Base-by-base conservation (phyloP, 2,329 filamentous ascomycete species). In the Xylariaceae sp. region DNA sequence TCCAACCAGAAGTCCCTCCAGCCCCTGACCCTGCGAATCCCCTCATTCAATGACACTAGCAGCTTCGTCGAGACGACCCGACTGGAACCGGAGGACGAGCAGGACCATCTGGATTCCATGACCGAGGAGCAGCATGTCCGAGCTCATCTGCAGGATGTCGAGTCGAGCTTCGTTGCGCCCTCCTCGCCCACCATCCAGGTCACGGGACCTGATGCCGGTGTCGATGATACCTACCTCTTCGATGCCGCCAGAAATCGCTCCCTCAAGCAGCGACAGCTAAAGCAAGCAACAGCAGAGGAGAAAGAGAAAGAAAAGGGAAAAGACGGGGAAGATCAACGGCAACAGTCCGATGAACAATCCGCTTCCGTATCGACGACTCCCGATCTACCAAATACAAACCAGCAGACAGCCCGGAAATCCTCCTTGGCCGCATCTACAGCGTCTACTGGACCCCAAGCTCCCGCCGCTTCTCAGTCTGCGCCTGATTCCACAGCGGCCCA, bases 151-250 rank as follows among this genome's bases (percentile, higher is more conserved):
- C 78, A 82, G 65, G 85, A 88, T 67, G 79, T 87, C 62, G 85
- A 88, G 68, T 87, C 85, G 39, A 88, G 85, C 73, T 88, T 88
- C 67, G 70, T 85, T 57, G 80, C 82, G 1, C 78, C 80, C 4
- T 70, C 82, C 4, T 87, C 84, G 6, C 84, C 84, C 10, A 78
- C 84, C 13, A 78, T 86, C 51, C 77, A 66, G 13, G 62, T 68
- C n/a, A 51, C 77, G 42, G 74, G 78, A 54, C 72, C 76, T 8
- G 73, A 75, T 39, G 75, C 74, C 63, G 82, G 78, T 52, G 70
- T 77, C 57, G 83, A 86, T 73, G 84, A 86, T 69, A 84, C 82
- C 23, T 87, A 78, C 67, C 72, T 85, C 52, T 86, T 86, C 66
- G 83, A 86, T 66, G 71, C 58, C 67, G 69, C 17, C 77, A 74